Evolutionary conservation across 192 early-diverging fungal species (phyloP).

Genomic region (Backusella circina): DNA sequence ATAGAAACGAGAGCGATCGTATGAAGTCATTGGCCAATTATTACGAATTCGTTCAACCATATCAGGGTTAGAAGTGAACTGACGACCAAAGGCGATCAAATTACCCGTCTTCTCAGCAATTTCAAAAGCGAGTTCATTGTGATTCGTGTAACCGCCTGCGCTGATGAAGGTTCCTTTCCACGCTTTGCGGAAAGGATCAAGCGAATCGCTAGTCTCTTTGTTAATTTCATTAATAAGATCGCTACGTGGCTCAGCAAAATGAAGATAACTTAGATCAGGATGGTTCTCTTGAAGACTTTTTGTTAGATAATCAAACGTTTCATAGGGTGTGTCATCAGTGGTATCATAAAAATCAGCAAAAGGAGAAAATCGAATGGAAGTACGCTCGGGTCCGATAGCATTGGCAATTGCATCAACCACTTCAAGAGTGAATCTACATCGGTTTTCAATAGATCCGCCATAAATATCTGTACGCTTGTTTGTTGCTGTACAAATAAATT

Average conservation of each 20-base stretch:
- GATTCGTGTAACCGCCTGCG: constrained; percentile 18
- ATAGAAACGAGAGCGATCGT: constrained; percentile 1
- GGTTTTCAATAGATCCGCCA: constrained; percentile 27
- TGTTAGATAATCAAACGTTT: constrained; percentile 22
- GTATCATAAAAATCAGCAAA: constrained; percentile 29
- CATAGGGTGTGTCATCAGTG: constrained; percentile 20
- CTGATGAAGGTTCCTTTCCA: constrained; percentile 20
- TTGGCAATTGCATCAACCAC: constrained; percentile 22
- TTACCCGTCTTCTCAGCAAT: constrained; percentile 9
- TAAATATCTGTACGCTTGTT: constrained; percentile 70
- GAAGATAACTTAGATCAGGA: constrained; percentile 32
- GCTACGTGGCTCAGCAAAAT: constrained; percentile 27
- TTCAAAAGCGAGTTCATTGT: constrained; percentile 1
- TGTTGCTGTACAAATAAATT: constrained; percentile 74
- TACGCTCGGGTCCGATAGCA: constrained; percentile 27
- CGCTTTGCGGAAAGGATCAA: constrained; percentile 14
- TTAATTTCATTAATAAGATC: not conserved
- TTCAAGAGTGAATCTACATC: constrained; percentile 29
- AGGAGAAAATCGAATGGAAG: constrained; percentile 33
- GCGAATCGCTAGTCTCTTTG: not conserved
- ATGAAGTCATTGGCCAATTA: not conserved
- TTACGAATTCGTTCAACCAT: not conserved
- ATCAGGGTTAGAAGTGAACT: constrained; percentile 7
- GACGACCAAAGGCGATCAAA: not conserved
- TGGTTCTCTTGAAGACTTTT: constrained; percentile 20